phyloP scores from a whole-genome alignment of 345 rosid species.

The Hibiscus mutabilis region DNA sequence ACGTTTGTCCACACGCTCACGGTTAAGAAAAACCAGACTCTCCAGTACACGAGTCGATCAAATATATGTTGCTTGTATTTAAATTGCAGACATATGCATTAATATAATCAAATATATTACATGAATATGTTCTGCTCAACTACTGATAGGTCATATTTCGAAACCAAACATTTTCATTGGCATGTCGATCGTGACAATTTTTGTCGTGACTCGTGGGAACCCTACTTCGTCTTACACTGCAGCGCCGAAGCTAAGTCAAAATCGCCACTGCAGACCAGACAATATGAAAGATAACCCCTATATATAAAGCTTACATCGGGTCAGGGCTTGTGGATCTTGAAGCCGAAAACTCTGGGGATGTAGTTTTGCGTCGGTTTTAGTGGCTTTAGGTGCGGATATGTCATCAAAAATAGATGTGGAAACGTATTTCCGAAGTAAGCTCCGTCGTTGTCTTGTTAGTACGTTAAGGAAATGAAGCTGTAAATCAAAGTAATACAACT shows the following conservation, averaged over 20 bases:
- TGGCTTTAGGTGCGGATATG: constrained; percentile 82
- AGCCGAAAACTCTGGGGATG: constrained; percentile 81
- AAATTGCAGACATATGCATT: no score
- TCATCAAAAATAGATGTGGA: constrained; percentile 87
- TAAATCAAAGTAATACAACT: background rate
- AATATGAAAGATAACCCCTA: background rate
- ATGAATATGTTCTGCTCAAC: constrained; percentile 5
- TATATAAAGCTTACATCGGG: background rate
- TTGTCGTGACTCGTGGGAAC: background rate
- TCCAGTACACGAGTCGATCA: background rate
- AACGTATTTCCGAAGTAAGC: constrained; percentile 92
- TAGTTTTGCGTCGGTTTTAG: constrained; percentile 65
- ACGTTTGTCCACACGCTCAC: background rate
- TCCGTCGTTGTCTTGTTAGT: constrained; percentile 71
- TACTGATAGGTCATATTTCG: constrained; percentile 9
- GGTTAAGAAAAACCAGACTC: background rate
- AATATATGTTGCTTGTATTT: background rate
- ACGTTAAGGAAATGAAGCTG: constrained; percentile 31
- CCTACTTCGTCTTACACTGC: constrained; percentile 9
- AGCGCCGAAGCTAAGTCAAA: background rate
- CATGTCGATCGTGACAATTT: background rate
- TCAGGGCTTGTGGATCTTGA: constrained; percentile 83
- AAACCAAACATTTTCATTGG: constrained; percentile 8
- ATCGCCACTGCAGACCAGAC: background rate
- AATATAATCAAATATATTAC: no score